phyloP scores from a whole-genome alignment of 345 rosid species.

The Ricinus communis region DNA sequence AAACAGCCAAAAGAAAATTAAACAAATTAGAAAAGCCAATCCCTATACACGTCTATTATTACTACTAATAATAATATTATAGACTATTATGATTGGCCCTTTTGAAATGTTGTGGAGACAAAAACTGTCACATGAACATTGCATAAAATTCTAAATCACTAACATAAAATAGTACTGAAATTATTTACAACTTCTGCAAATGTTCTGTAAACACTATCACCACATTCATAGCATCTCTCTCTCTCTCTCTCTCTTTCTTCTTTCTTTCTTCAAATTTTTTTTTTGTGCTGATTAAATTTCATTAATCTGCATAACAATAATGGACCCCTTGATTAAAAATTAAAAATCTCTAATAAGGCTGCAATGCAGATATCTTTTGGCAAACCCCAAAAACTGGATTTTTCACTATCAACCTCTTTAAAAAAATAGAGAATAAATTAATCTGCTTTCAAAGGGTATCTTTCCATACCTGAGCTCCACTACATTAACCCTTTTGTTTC shows the following conservation, averaged over 20 bases:
- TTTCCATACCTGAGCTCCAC: slow-evolving; percentile 55
- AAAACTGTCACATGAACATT: slow-evolving; percentile 37
- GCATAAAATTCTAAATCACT: background rate
- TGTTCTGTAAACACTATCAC: slow-evolving; percentile 22
- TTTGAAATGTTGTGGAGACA: slow-evolving; percentile 32
- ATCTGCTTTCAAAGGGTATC: slow-evolving; percentile 27
- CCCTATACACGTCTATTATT: slow-evolving; percentile 16
- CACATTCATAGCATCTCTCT: slow-evolving; percentile 50
- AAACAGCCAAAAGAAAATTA: background rate
- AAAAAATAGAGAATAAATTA: background rate
- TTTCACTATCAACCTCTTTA: slow-evolving; percentile 27
- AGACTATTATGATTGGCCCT: slow-evolving; percentile 36
- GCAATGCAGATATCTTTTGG: slow-evolving; percentile 35
- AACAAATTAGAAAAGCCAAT: slow-evolving; percentile 12
- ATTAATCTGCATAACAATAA: slow-evolving; percentile 45
- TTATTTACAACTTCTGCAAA: slow-evolving; percentile 9
- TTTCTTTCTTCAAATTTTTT: no score
- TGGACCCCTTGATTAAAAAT: slow-evolving; percentile 24
- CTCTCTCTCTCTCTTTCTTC: background rate
- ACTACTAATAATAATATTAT: no score
- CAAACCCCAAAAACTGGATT: slow-evolving; percentile 33
- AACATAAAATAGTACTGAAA: background rate
- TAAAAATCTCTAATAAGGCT: slow-evolving; percentile 19
- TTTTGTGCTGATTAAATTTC: slow-evolving; percentile 12
- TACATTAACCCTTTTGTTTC: slow-evolving; percentile 18